A percentile compares a stretch with the other conserved stretches of the same genome.
These are phyloP conservation scores for Wallacemonas sp. DNA, from an alignment of 208 protist species.

Conservation along the genomic window DNA sequence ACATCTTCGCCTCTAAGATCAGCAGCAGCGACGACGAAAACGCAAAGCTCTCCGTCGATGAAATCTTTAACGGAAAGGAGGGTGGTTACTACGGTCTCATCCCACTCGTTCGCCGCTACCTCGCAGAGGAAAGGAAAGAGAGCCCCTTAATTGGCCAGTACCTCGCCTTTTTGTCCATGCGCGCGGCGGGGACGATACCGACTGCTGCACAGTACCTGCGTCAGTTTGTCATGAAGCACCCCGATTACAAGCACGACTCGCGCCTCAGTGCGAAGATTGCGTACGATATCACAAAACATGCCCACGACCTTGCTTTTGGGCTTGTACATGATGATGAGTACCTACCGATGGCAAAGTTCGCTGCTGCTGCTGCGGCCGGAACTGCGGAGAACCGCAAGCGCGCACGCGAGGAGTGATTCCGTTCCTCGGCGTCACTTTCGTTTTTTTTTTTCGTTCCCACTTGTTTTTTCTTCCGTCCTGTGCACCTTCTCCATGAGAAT, in stretches of 20 bases:
- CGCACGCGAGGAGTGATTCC: constrained; percentile 16
- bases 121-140: constrained; percentile 71
- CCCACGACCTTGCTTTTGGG: constrained; percentile 54
- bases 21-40: constrained; percentile 55
- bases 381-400: constrained; percentile 20
- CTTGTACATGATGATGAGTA: constrained; percentile 46
- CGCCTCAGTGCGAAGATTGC: constrained; percentile 89
- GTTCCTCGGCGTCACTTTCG: constrained; percentile 4
- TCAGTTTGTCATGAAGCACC: constrained; percentile 92
- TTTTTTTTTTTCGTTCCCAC: constrained; percentile 3
- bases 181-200: constrained; percentile 92
- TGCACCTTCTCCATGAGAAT: too few relatives aligned
- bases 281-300: constrained; percentile 80
- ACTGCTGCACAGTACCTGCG: constrained; percentile 95
- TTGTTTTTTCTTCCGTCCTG: constrained; percentile 10
- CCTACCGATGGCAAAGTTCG: constrained; percentile 51
- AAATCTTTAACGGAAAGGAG: constrained; percentile 95
- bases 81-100: constrained; percentile 92
- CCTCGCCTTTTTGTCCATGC: constrained; percentile 90
- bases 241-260: constrained; percentile 95
- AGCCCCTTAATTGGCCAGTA: constrained; percentile 79
- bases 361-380: not conserved
- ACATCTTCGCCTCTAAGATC: constrained; percentile 62
- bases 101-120: constrained; percentile 87
- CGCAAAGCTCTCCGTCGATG: constrained; percentile 90